A percentile compares a stretch with the other conserved stretches of the same genome.
Conservation (phyloP, 768 basidiomycete genomes). For the Strobilomyces confusus region DNA sequence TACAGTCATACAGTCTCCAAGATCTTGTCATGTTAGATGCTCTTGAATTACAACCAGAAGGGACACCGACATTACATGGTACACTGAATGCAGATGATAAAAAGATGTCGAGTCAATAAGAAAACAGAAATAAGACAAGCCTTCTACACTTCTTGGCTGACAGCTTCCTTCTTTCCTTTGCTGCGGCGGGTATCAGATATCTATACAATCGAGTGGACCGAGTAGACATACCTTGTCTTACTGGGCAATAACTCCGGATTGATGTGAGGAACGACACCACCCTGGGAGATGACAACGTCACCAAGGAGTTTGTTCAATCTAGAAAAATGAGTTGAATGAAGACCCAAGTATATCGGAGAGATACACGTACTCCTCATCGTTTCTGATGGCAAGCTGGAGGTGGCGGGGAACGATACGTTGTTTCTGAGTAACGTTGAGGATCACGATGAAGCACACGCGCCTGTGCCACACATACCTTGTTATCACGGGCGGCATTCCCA, state of each 20-base stretch:
- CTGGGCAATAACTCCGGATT: conserved; percentile 40
- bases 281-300: conserved; percentile 85
- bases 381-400: conserved; percentile 87
- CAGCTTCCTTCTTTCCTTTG: conserved; percentile 34
- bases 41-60: conserved; percentile 13
- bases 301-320: conserved; percentile 80
- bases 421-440: conserved; percentile 43
- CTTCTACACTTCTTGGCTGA: conserved; percentile 31
- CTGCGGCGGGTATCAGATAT: conserved; percentile 15
- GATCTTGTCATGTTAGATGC: not conserved
- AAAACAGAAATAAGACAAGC: conserved; percentile 2
- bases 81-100: conserved; percentile 30
- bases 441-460: not conserved
- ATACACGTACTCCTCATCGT: conserved; percentile 71
- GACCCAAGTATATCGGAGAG: not conserved
- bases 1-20: not conserved
- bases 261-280: conserved; percentile 77
- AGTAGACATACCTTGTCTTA: conserved; percentile 25
- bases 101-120: conserved; percentile 23
- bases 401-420: conserved; percentile 94
- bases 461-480: conserved; percentile 23
- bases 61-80: conserved; percentile 23
- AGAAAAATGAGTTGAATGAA: not conserved
- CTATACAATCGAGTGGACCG: not conserved
- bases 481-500: conserved; percentile 62